Base-by-base conservation (phyloP, 805 yeast species). In the Nakazawaea populi region DNA sequence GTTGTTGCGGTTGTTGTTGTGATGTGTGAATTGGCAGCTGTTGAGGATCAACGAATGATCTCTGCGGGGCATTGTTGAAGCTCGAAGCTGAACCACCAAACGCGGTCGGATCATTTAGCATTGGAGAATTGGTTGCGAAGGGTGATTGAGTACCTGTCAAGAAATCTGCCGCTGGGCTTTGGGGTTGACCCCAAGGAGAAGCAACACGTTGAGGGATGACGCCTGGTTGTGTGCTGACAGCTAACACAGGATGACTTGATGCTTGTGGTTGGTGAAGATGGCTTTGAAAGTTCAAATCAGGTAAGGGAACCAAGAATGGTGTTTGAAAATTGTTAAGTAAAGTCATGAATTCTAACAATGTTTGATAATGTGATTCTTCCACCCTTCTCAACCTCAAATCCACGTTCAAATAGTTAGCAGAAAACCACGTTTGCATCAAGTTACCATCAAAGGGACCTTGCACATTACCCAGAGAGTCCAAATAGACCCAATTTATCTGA, bases 371-470 rank as follows among this genome's bases (percentile, higher is more conserved):
- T 0, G 62, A 45, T 53, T 83, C 89, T 44, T 76, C 85, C 24
- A 72, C 76, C 34, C 92, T 76, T 50, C 85, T 75, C 51, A 89
- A 69, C 40, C 68, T 67, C 54, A 89, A 69, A 52, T 75, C 80
- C 9, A 70, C 72, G 39, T 69, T 69, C 56, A 88, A 71, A 66
- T 84, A 87, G 2, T 82, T 80, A 42, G 75, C 76, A 7, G 76
- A 60, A 52, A 76, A 80, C 96, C 96, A 89, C 47, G 72, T 80
- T 56, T 87, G 91, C 96, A 89, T 89, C 66, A 76, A 67, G 29
- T 67, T 63, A 2, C 91, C 89, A 44, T 73, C 72, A 66, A 89
- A 89, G 3, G 96, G 96, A 27, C 96, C 96, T 62, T 88, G 96
- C 54, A 80, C 82, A 47, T 67, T 74, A 4, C 87, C 88, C 40